Conservation (phyloP, 1,139 yeast species). For the Blastobotrys apis region DNA sequence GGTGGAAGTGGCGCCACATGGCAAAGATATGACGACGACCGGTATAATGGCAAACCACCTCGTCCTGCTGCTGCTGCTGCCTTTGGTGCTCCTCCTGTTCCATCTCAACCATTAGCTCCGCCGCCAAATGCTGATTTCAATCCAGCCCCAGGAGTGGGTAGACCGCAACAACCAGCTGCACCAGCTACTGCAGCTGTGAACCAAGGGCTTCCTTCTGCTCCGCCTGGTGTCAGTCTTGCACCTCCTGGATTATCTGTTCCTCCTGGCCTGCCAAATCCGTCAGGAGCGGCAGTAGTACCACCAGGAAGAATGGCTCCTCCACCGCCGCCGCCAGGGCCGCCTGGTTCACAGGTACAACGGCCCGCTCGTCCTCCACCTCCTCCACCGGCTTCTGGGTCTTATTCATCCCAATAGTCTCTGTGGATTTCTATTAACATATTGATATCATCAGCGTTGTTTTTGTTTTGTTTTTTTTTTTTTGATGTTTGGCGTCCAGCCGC, state of each 20-base stretch:
- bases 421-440: no score
- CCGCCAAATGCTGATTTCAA: conserved; percentile 9
- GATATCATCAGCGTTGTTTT: neutral
- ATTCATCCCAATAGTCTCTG: no score
- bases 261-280: conserved; percentile 20
- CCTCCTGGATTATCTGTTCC: conserved; percentile 17
- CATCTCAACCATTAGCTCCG: conserved; percentile 10
- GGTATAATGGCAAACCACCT: no score
- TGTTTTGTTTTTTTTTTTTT: neutral
- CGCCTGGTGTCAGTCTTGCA: conserved; percentile 10
- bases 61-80: no score
- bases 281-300: conserved; percentile 30
- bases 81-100: neutral
- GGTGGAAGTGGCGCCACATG: no score
- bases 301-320: conserved; percentile 28
- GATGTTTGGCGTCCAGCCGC: neutral
- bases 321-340: conserved; percentile 22
- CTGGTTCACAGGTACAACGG: conserved; percentile 20
- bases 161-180: conserved; percentile 6
- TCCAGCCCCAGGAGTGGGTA: conserved; percentile 14
- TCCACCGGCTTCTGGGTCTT: conserved; percentile 19
- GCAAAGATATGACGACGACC: conserved; percentile 1
- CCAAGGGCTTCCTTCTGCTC: conserved; percentile 6
- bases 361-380: conserved; percentile 15
- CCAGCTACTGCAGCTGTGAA: conserved; percentile 7